These are phyloP conservation scores for Escallonia rubra DNA, from an alignment of 129 eudicot genomes.

Conservation along the genomic window DNA sequence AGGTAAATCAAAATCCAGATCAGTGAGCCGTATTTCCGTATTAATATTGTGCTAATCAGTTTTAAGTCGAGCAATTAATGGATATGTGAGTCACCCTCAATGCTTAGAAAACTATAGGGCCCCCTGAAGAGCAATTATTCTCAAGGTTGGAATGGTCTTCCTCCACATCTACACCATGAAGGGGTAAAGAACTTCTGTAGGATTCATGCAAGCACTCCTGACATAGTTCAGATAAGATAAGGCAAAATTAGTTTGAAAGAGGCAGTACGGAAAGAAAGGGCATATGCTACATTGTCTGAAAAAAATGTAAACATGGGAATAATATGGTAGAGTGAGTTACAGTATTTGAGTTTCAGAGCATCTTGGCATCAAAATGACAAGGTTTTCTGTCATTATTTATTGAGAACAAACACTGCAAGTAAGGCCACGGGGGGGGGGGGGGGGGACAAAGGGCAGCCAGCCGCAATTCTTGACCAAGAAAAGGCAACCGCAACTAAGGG, in stretches of 20 bases:
- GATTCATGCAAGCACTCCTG: slow-evolving; percentile 93
- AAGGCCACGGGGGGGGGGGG: too few species aligned
- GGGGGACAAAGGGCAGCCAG: too few species aligned
- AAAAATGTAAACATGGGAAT: too few species aligned
- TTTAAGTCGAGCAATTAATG: neutral
- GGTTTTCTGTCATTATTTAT: too few species aligned
- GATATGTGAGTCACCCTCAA: slow-evolving; percentile 39
- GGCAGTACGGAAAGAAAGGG: neutral
- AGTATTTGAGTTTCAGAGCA: too few species aligned
- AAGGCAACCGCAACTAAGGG: too few species aligned
- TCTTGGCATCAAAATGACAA: too few species aligned
- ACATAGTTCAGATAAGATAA: neutral
- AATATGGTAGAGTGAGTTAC: too few species aligned
- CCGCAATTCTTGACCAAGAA: too few species aligned
- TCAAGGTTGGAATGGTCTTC: slow-evolving; percentile 84
- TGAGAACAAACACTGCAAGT: too few species aligned
- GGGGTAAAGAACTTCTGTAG: slow-evolving; percentile 58
- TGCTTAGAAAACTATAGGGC: slow-evolving; percentile 42
- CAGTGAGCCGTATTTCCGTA: slow-evolving; percentile 1
- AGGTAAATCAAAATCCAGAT: slow-evolving; percentile 10
- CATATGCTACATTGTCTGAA: too few species aligned
- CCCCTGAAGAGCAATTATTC: slow-evolving; percentile 60
- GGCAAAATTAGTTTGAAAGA: neutral
- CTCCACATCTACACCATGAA: slow-evolving; percentile 68
- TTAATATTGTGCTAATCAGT: slow-evolving; percentile 4